Percentiles rank a stretch among this genome's conserved stretches.
Evolutionary conservation across 2,329 filamentous ascomycete genomes (phyloP).

Genomic region (Hymenoscyphus fructigenus): DNA sequence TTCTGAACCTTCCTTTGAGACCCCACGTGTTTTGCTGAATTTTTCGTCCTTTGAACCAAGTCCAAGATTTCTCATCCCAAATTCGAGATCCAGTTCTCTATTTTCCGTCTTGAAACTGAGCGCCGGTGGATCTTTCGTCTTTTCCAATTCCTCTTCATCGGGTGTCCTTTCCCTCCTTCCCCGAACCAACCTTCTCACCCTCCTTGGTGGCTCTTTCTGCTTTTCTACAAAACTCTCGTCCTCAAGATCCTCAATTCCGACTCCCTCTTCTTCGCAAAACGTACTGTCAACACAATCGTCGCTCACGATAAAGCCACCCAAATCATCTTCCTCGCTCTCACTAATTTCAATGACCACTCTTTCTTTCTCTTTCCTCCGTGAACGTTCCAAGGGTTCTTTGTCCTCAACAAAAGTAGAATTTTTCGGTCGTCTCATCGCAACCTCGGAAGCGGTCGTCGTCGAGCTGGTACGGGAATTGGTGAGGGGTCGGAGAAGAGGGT

Average conservation of each 20-base stretch:
- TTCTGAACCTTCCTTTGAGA: neutral
- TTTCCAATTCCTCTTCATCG: conserved; percentile 21
- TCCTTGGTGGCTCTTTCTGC: conserved; percentile 23
- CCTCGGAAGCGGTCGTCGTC: conserved; percentile 7
- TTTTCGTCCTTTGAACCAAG: neutral
- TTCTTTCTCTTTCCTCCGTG: neutral
- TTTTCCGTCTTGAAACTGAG: conserved; percentile 1
- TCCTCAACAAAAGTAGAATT: neutral
- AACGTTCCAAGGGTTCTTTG: neutral
- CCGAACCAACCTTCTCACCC: conserved; percentile 29
- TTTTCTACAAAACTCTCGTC: conserved; percentile 26
- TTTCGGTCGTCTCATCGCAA: conserved; percentile 6
- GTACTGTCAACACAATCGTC: conserved; percentile 24
- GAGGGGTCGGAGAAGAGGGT: conserved; percentile 23
- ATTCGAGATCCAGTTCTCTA: conserved; percentile 9
- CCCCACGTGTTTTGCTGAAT: neutral
- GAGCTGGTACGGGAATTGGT: conserved; percentile 5
- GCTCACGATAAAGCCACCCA: conserved; percentile 36
- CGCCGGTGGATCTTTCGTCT: neutral
- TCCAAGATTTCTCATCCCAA: conserved; percentile 18
- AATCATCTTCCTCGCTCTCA: conserved; percentile 14
- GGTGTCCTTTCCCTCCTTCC: conserved; percentile 23
- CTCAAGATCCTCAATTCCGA: conserved; percentile 5
- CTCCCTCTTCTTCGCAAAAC: conserved; percentile 25
- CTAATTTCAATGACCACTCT: conserved; percentile 5